Evolutionary conservation across 352 stramenopile species (phyloP).

Genomic region (Globisporangium nagaii): DNA sequence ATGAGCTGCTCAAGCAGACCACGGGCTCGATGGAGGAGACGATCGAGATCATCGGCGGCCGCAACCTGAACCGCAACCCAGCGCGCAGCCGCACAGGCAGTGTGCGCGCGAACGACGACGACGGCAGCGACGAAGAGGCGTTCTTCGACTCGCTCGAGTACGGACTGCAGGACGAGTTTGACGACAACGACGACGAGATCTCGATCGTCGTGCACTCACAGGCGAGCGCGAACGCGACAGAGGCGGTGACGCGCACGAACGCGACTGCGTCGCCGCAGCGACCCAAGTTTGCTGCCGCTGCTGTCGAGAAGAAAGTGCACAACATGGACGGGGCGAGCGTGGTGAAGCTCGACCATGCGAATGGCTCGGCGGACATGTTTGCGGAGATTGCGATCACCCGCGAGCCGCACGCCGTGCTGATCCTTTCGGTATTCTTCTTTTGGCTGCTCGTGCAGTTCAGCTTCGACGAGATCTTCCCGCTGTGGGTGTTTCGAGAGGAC

Average conservation of each 20-base stretch:
- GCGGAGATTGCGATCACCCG: constrained; percentile 56
- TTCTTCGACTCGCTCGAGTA: constrained; percentile 82
- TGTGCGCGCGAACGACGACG: constrained; percentile 31
- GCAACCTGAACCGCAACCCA: constrained; percentile 13
- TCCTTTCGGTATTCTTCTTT: constrained; percentile 65
- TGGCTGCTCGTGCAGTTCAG: constrained; percentile 68
- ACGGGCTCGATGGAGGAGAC: constrained; percentile 66
- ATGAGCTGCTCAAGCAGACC: constrained; percentile 62
- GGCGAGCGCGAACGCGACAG: constrained; percentile 25
- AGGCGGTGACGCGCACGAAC: constrained; percentile 24
- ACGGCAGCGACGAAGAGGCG: constrained; percentile 67
- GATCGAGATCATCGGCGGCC: constrained; percentile 60
- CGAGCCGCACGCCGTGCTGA: constrained; percentile 60
- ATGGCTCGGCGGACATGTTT: constrained; percentile 8
- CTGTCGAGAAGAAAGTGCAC: constrained; percentile 8
- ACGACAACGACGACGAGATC: constrained; percentile 57
- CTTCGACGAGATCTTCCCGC: constrained; percentile 74
- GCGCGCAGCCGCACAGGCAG: constrained; percentile 19
- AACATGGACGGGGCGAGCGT: constrained; percentile 20
- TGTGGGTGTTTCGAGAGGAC: constrained; percentile 79
- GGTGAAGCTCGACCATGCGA: constrained; percentile 9
- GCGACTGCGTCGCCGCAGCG: not conserved
- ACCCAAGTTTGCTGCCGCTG: constrained; percentile 10
- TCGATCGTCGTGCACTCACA: constrained; percentile 75
- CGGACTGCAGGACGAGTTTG: constrained; percentile 56